Percentiles rank a stretch among this genome's conserved stretches.
Conservation (phyloP, 2,329 filamentous ascomycete genomes). For the Fusarium albidum region DNA sequence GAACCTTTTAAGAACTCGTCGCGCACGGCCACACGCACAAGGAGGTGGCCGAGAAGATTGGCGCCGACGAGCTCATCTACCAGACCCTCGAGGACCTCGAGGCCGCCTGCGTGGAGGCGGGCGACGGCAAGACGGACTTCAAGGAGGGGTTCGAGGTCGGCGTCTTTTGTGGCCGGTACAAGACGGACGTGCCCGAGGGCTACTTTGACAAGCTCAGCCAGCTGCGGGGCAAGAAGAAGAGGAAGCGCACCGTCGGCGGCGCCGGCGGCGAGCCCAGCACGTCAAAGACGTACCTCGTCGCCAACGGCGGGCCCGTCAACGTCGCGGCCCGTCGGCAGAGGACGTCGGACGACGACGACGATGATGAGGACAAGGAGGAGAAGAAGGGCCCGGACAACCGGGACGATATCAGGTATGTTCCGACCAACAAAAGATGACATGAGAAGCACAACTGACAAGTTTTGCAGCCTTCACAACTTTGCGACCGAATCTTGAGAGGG, state of each 20-base stretch:
- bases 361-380: not conserved
- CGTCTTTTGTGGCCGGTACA: slow-evolving; percentile 89
- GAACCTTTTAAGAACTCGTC: slow-evolving; percentile 47
- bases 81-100: slow-evolving; percentile 72
- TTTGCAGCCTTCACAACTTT: slow-evolving; percentile 24
- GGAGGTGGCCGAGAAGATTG: slow-evolving; percentile 52
- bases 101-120: slow-evolving; percentile 76
- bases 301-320: slow-evolving; percentile 14
- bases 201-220: slow-evolving; percentile 85
- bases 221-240: slow-evolving; percentile 69
- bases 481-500: not conserved
- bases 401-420: slow-evolving; percentile 23
- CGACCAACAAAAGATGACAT: rapidly evolving
- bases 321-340: not conserved
- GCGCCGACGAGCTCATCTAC: slow-evolving; percentile 63
- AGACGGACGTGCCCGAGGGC: slow-evolving; percentile 77
- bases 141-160: slow-evolving; percentile 84
- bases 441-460: not conserved
- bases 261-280: slow-evolving; percentile 28
- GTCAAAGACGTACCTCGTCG: slow-evolving; percentile 26
- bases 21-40: slow-evolving; percentile 49
- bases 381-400: not conserved
- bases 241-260: slow-evolving; percentile 2
- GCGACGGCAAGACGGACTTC: slow-evolving; percentile 60
- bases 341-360: too few relatives aligned